phyloP scores from a whole-genome alignment of 1,139 yeast genomes.

The Lodderomyces jiufengensis region DNA sequence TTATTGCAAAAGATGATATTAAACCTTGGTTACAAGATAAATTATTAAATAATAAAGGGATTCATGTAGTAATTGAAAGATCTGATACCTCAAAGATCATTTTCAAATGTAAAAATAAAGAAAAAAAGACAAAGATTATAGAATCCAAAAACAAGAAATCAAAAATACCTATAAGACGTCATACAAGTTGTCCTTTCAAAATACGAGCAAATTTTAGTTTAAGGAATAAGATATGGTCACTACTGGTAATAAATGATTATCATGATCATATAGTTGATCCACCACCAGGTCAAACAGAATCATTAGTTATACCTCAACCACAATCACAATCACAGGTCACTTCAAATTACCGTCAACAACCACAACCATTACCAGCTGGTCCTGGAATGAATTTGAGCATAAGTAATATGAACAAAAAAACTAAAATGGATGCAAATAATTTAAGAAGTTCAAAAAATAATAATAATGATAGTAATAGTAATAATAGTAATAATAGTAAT shows the following conservation, averaged over 20 bases:
- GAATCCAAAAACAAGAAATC: conserved; percentile 14
- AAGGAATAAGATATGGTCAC: conserved; percentile 54
- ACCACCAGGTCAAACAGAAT: not conserved
- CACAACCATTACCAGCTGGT: not conserved
- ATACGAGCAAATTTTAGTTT: conserved; percentile 64
- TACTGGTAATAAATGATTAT: conserved; percentile 54
- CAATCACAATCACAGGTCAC: not conserved
- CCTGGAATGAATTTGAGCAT: conserved; percentile 1
- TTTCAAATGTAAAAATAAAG: conserved; percentile 56
- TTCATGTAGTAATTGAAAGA: conserved; percentile 63
- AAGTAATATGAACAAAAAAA: conserved; percentile 2
- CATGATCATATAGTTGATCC: conserved; percentile 38
- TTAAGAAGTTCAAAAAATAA: not conserved
- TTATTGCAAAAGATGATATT: conserved; percentile 35
- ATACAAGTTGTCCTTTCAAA: conserved; percentile 59
- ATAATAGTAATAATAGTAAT: not conserved
- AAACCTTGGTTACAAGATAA: conserved; percentile 66
- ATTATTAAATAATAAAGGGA: conserved; percentile 45
- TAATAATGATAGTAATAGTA: not conserved
- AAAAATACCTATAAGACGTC: conserved; percentile 18
- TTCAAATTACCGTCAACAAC: not conserved
- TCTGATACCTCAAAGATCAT: conserved; percentile 67
- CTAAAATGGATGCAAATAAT: conserved; percentile 1
- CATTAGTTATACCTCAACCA: not conserved
- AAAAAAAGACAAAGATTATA: conserved; percentile 17